Conservation (phyloP, 1,284 basidiomycete genomes). For the Xerocomus nothofagi region DNA sequence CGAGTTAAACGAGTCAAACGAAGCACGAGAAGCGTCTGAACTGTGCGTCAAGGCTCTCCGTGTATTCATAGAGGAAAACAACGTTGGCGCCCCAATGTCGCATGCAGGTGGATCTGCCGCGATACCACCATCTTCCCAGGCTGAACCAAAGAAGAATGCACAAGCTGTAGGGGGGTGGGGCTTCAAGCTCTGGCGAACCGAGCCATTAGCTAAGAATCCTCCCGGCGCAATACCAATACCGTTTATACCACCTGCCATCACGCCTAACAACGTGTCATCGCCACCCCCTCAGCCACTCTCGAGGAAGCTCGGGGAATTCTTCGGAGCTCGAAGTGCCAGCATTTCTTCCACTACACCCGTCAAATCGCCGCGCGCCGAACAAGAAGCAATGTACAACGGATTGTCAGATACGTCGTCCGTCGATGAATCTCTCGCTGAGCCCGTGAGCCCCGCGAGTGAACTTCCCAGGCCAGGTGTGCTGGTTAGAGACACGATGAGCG, state of each 20-base stretch:
- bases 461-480: conserved; percentile 36
- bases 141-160: conserved; percentile 39
- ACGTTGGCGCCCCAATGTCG: conserved; percentile 44
- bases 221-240: conserved; percentile 28
- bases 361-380: conserved; percentile 36
- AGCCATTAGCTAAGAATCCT: conserved; percentile 33
- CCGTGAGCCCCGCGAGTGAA: conserved; percentile 53
- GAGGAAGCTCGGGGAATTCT: conserved; percentile 68
- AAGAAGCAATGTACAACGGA: conserved; percentile 45
- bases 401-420: conserved; percentile 57
- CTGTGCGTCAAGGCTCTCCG: conserved; percentile 78
- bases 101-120: conserved; percentile 15
- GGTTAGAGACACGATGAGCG: conserved; percentile 38
- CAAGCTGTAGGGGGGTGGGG: conserved; percentile 45
- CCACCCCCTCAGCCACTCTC: conserved; percentile 44
- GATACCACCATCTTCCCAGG: conserved; percentile 34
- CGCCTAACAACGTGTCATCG: conserved; percentile 20
- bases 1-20: conserved; percentile 74
- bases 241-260: conserved; percentile 32
- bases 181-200: conserved; percentile 65
- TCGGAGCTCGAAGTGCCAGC: conserved; percentile 52
- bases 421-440: conserved; percentile 45
- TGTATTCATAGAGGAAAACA: conserved; percentile 81
- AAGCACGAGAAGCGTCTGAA: conserved; percentile 86
- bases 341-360: conserved; percentile 43